phyloP scores from a whole-genome alignment of 1,284 basidiomycete genomes.

The Entoloma clypeatum region DNA sequence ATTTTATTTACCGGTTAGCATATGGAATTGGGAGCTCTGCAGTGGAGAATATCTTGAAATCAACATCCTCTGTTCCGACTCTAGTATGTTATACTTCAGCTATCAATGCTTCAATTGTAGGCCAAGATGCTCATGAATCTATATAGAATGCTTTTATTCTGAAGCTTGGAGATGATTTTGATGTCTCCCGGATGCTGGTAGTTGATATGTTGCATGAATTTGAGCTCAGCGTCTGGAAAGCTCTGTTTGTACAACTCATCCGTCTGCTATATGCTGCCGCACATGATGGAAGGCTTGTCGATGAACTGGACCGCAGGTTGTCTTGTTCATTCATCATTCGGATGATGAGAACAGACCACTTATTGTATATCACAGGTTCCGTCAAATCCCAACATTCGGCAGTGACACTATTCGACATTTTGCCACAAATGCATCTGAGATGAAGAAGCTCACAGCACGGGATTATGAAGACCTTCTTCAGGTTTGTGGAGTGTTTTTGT shows the following conservation, averaged over 20 bases:
- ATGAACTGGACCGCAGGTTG: conserved; percentile 23
- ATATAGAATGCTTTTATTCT: conserved; percentile 13
- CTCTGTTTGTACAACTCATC: conserved; percentile 23
- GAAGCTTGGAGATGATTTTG: conserved; percentile 7
- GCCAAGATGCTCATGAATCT: no score
- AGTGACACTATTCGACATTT: conserved; percentile 25
- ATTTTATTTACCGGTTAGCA: conserved; percentile 3
- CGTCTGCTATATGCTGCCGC: conserved; percentile 15
- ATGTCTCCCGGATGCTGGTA: conserved; percentile 17
- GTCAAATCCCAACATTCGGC: conserved; percentile 25
- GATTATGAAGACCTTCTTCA: no score
- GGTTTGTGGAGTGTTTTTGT: no score
- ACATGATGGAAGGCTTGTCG: conserved; percentile 13
- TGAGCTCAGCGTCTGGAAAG: conserved; percentile 28
- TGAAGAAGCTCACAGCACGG: conserved; percentile 28
- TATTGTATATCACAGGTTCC: no score
- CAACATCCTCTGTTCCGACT: conserved; percentile 16
- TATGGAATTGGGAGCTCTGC: conserved; percentile 5
- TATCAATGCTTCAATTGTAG: no score
- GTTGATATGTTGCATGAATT: conserved; percentile 27
- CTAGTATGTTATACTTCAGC: no score
- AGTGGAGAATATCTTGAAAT: conserved; percentile 12
- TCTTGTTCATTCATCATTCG: neutral
- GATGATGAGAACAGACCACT: neutral
- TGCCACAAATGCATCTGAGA: conserved; percentile 24